These are phyloP conservation scores for Colletotrichum falcatum DNA, from an alignment of 2,329 filamentous ascomycete genomes.

Conservation along the genomic window DNA sequence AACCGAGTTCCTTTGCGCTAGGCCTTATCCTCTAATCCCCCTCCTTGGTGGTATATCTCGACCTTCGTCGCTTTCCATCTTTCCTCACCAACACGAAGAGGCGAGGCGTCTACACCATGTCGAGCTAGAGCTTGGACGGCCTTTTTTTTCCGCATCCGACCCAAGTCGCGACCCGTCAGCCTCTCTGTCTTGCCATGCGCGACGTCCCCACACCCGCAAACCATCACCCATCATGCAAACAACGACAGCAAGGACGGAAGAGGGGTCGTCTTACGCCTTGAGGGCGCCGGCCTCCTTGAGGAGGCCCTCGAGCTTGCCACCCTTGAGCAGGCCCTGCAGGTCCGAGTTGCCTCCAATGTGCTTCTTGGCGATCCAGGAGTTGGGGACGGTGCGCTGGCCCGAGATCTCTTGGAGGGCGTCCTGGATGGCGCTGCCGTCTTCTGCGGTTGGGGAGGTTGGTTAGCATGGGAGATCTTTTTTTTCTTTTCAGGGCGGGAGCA, in stretches of 20 bases:
- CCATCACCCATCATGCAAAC: neutral
- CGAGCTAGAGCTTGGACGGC: conserved; percentile 25
- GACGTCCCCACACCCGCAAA: neutral
- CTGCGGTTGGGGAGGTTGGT: conserved; percentile 56
- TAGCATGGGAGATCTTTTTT: conserved; percentile 32
- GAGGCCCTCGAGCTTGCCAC: conserved; percentile 55
- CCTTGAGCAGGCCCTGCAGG: conserved; percentile 69
- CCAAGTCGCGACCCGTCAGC: conserved; percentile 19
- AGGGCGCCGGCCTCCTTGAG: conserved; percentile 58
- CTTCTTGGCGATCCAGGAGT: conserved; percentile 91
- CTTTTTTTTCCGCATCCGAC: conserved; percentile 4
- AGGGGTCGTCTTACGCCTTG: conserved; percentile 51
- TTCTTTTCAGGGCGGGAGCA: neutral
- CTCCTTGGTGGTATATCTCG: conserved; percentile 29
- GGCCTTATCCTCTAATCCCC: neutral
- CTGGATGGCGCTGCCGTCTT: conserved; percentile 87
- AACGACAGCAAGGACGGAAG: neutral
- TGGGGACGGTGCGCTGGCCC: conserved; percentile 90
- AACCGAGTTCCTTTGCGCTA: neutral
- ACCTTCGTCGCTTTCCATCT: neutral
- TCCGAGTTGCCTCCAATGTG: conserved; percentile 98
- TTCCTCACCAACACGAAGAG: neutral
- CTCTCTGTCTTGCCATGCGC: neutral
- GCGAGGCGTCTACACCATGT: neutral
- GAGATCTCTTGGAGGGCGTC: conserved; percentile 83